These are phyloP conservation scores for Ceratobasidium sp. DNA, from an alignment of 1,284 basidiomycete species.

Conservation along the genomic window DNA sequence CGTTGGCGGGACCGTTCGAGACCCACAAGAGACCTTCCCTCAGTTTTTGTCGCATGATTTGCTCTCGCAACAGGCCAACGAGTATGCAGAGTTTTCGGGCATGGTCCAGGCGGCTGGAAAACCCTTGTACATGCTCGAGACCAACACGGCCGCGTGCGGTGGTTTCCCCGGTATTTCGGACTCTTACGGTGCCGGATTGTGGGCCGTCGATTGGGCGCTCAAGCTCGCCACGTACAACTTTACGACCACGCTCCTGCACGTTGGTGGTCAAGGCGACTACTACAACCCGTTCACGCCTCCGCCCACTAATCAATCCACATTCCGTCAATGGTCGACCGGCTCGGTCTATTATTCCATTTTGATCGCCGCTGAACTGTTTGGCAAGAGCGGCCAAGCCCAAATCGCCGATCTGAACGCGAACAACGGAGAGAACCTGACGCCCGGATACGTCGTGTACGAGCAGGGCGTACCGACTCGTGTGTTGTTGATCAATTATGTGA, in stretches of 20 bases:
- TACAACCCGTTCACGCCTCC: conserved; percentile 66
- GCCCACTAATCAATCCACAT: conserved; percentile 49
- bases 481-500: conserved; percentile 78
- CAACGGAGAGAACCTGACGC: conserved; percentile 66
- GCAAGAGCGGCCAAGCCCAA: conserved; percentile 55
- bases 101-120: conserved; percentile 53
- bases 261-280: conserved; percentile 53
- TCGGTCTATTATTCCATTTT: conserved; percentile 60
- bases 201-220: conserved; percentile 76
- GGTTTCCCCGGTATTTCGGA: conserved; percentile 63
- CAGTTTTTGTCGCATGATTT: conserved; percentile 45
- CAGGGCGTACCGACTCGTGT: conserved; percentile 69
- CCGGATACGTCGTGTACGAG: conserved; percentile 81
- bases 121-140: conserved; percentile 63
- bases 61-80: conserved; percentile 30
- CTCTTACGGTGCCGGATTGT: conserved; percentile 78
- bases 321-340: conserved; percentile 58
- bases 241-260: conserved; percentile 55
- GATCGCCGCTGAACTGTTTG: conserved; percentile 59
- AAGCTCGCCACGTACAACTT: conserved; percentile 75
- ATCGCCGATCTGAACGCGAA: conserved; percentile 56
- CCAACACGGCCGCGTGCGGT: conserved; percentile 65
- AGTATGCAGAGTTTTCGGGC: conserved; percentile 42
- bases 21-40: conserved; percentile 42
- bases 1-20: conserved; percentile 28